Conservation (phyloP, 345 rosid species). For the Noccaea bulbosa region DNA sequence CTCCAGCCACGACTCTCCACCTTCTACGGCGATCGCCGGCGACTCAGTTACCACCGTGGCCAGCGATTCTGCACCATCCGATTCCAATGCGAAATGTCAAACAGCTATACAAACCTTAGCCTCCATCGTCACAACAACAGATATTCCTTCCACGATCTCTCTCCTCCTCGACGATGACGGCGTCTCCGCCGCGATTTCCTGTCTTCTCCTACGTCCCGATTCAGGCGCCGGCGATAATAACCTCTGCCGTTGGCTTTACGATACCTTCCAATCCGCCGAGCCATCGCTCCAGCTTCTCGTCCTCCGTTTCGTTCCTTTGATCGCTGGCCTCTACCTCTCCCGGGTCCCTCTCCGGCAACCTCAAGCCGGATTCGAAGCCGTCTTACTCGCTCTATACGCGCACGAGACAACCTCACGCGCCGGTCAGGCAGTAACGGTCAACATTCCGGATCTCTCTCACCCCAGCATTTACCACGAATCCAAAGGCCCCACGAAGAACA, state of each 20-base stretch:
- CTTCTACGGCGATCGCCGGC: conserved; percentile 1
- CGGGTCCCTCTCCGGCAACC: conserved; percentile 66
- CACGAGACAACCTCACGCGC: conserved; percentile 66
- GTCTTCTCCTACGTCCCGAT: conserved; percentile 66
- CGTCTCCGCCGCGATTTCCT: conserved; percentile 62
- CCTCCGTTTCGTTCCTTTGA: conserved; percentile 67
- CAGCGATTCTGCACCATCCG: conserved; percentile 9
- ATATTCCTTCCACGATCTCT: conserved; percentile 50
- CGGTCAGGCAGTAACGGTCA: conserved; percentile 67
- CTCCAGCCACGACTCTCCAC: conserved; percentile 33
- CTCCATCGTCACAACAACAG: conserved; percentile 49
- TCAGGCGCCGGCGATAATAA: conserved; percentile 82
- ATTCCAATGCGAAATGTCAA: conserved; percentile 41
- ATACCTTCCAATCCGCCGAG: conserved; percentile 71
- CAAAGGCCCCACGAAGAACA: conserved; percentile 44
- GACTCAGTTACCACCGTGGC: conserved; percentile 23
- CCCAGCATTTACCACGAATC: conserved; percentile 81
- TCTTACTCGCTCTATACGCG: conserved; percentile 75
- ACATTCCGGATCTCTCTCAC: conserved; percentile 71
- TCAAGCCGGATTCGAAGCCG: conserved; percentile 85
- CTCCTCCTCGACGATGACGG: conserved; percentile 63
- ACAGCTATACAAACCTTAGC: conserved; percentile 54
- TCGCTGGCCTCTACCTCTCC: conserved; percentile 79
- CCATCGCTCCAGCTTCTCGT: conserved; percentile 72
- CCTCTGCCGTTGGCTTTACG: conserved; percentile 93